Evolutionary conservation across 208 protist species (phyloP), one percentile per base, ranked within the genome.

Genomic region (Balamuthia mandrillaris): DNA sequence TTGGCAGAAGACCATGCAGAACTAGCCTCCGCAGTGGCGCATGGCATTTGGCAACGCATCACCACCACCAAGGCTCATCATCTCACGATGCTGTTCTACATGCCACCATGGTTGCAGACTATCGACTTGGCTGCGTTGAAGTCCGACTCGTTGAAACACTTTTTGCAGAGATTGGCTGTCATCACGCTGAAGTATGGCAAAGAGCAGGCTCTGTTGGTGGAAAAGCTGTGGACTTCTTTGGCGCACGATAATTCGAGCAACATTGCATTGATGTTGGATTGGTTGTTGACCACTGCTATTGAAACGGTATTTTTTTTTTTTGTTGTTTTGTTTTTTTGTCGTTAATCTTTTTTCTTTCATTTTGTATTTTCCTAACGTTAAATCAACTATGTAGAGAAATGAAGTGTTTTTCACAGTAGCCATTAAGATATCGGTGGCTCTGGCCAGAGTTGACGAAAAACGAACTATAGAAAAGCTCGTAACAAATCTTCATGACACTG

Each of bases 31-130:
- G 44, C 49, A 1, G 44, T 78, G 68, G 49, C 56, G 31, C n/a
- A 21, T 35, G 68, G 44, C 41, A 45, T 35, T 14, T 78, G 68
- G 68, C 68, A 78, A 7, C 68, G 68, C 3, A 78, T 78, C 31
- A 78, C 68, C 47, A 78, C 68, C 6, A 78, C 68, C 18, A 45
- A 45, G 21, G 56, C 56, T 78, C 68, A 78, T 35, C 68, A 78
- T 35, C 44, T 31, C 18, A 24, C 31, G 27, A 78, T 78, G 68
- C 35, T 78, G n/a, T 78, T 58, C 68, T 78, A 56, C 44, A 37
- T 78, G n/a, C 68, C 68, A 10, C 68, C 68, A 2, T 78, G 68
- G 68, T 31, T 78, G 18, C 29, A 58, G 44, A 45, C 41, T 27
- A 78, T 78, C 41, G 68, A 78, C 47, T 56, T 78, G 18, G 35